Evolutionary conservation across 164 flowering plant species (phyloP), one percentile per base, ranked within the genome.

Genomic region (Magnolia officinalis): DNA sequence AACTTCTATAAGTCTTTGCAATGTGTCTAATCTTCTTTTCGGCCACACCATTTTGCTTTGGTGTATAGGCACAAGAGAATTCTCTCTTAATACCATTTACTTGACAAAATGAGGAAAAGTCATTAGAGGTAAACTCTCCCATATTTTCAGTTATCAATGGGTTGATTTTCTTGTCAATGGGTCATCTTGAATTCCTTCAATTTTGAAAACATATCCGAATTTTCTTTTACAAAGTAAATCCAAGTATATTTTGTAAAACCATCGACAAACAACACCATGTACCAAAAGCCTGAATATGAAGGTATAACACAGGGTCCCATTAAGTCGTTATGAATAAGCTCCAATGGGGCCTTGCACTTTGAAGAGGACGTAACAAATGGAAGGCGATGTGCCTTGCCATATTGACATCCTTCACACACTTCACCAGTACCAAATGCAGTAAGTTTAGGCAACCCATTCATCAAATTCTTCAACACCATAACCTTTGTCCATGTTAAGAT

Each of bases 1-100:
- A 37, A 37, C 45, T 37, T 4, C 45, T 37, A 4, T 5, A 37
- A 37, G 45, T 37, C 45, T 37, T 37, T 37, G 45, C 6, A 37
- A 37, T 3, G 45, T 37, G 45, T 37, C 45, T 37, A 37, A 37
- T 37, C 45, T 37, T 37, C 45, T 5, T 37, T 37, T 37, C 6
- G 0, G 6, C 45, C 45, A 67, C 70, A 67, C 70, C 50, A 67
- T 67, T 67, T 23, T 23, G 37, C 13, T 67, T 76, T 18, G 77
- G 78, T 16, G 80, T 78, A 11, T 78, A 20, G 29, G 78, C 73
- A 65, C 80, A 78, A 1, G 80, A 20, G 37, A 70, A 19, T 59
- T 79, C 70, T 50, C 74, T 23, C 24, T 24, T 23, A 16, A 71
- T 79, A 3, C 59, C 72, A 65, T 71, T 16, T 50, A 8, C 9